Base-by-base conservation (phyloP, 2,329 filamentous ascomycete species). In the Colletotrichum cordylinicola region DNA sequence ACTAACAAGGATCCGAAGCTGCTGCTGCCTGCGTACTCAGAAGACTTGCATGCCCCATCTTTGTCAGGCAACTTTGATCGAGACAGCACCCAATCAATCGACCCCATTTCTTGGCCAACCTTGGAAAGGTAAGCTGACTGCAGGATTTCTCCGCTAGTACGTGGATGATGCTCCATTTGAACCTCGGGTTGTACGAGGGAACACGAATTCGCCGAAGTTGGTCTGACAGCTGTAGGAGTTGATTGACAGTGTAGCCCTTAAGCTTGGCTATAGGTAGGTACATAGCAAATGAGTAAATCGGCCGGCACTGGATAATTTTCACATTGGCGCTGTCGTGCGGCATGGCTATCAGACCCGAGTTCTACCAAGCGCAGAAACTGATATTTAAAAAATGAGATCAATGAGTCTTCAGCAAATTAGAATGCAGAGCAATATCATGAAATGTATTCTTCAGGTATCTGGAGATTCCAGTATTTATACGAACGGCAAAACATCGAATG, bases 291-390 rank as follows among this genome's bases (percentile, higher is more conserved):
- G 43, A 12, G 43, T 6, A 21, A 21, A 13, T 13, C 43, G 3
- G 43, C 43, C n/a, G 43, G 18, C n/a, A 21, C 6, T 48, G n/a
- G 43, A 21, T 48, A 4, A 48, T 21, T 6, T 21, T 21, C 3
- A 48, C 9, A 9, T n/a, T 21, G 43, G 6, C 10, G 6, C n/a
- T 48, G 8, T 12, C 6, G n/a, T 48, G n/a, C 6, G 43, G n/a
- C 43, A 21, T 48, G 12, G 43, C 43, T 8, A 4, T 48, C 9
- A 2, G n/a, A 48, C 13, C 10, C 43, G 10, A 5, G 1, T n/a
- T 48, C 10, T 2, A 21, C n/a, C 10, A 48, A 21, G 0, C 5
- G 10, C 43, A 4, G n/a, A 8, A 21, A 6, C 0, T 21, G 0
- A 21, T 21, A 7, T 6, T 5, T 21, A 13, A 21, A 3, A 10